phyloP scores from a whole-genome alignment of 352 stramenopile genomes.

The Phytophthora macrochlamydospora region DNA sequence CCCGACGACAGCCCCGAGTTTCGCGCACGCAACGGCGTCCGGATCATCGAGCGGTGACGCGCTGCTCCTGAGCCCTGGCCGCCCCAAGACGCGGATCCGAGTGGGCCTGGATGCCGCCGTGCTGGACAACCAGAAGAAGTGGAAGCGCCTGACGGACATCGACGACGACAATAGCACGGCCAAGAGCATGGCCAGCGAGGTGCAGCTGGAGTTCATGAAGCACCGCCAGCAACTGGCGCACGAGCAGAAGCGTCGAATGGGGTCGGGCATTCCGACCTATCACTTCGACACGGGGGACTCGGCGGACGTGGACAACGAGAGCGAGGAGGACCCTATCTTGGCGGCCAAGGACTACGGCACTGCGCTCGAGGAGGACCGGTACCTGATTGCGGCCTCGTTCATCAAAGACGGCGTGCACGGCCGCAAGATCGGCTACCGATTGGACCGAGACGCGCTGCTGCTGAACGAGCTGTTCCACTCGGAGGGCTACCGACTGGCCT shows the following conservation, averaged over 20 bases:
- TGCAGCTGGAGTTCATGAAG: constrained; percentile 73
- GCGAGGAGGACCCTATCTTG: constrained; percentile 35
- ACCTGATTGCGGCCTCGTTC: constrained; percentile 77
- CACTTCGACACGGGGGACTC: constrained; percentile 29
- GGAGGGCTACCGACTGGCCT: constrained; percentile 68
- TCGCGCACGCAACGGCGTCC: background rate
- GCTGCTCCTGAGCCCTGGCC: constrained; percentile 13
- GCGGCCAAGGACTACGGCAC: constrained; percentile 35
- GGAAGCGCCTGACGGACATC: constrained; percentile 78
- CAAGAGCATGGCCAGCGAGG: constrained; percentile 85
- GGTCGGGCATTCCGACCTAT: constrained; percentile 46
- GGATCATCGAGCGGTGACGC: constrained; percentile 7
- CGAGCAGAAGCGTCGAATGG: constrained; percentile 40
- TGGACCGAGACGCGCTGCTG: constrained; percentile 71
- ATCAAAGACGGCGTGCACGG: constrained; percentile 84
- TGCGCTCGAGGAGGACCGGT: constrained; percentile 65
- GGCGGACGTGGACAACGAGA: constrained; percentile 16
- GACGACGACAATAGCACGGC: constrained; percentile 80
- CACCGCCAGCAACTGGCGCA: constrained; percentile 55
- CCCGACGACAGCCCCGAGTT: background rate
- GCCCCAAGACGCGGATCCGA: constrained; percentile 43
- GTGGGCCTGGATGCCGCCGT: constrained; percentile 70
- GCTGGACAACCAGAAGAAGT: constrained; percentile 84
- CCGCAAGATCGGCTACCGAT: constrained; percentile 82
- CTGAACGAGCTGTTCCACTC: constrained; percentile 81